These are phyloP conservation scores for Euphorbia peplus DNA, from an alignment of 345 rosid genomes.

Conservation along the genomic window DNA sequence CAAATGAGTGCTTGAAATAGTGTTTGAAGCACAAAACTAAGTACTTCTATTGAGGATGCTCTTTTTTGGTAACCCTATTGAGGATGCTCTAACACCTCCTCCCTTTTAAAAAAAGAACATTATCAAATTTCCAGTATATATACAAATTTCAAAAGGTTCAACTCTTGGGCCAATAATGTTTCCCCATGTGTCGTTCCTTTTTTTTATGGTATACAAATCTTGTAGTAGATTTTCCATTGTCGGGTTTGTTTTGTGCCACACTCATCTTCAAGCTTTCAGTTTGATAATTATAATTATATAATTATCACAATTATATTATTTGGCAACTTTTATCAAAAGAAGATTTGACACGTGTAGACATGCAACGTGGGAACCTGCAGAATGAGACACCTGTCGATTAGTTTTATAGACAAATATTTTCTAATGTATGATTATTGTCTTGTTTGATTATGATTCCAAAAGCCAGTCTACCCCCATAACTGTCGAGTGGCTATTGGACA, in stretches of 20 bases:
- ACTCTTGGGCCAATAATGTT: not conserved
- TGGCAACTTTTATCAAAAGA: not conserved
- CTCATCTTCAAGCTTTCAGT: not conserved
- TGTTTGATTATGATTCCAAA: too few relatives aligned
- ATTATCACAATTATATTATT: not conserved
- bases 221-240: not conserved
- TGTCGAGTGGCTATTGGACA: too few relatives aligned
- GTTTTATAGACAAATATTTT: not conserved
- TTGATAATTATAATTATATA: not conserved
- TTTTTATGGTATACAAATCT: not conserved
- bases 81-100: too few relatives aligned
- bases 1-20: too few relatives aligned
- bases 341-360: not conserved
- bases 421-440: not conserved
- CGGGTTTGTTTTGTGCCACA: conserved; percentile 6
- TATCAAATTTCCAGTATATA: too few relatives aligned
- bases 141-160: not conserved
- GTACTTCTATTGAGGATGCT: too few relatives aligned
- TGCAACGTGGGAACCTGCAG: conserved; percentile 1
- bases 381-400: not conserved
- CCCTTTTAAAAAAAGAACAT: too few relatives aligned
- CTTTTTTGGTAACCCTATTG: too few relatives aligned
- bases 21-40: too few relatives aligned
- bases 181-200: not conserved
- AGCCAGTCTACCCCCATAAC: too few relatives aligned